A percentile compares a stretch with the other conserved stretches of the same genome.
These are phyloP conservation scores for Paramecium primaurelia DNA, from an alignment of 73 alveolate species.

Conservation along the genomic window DNA sequence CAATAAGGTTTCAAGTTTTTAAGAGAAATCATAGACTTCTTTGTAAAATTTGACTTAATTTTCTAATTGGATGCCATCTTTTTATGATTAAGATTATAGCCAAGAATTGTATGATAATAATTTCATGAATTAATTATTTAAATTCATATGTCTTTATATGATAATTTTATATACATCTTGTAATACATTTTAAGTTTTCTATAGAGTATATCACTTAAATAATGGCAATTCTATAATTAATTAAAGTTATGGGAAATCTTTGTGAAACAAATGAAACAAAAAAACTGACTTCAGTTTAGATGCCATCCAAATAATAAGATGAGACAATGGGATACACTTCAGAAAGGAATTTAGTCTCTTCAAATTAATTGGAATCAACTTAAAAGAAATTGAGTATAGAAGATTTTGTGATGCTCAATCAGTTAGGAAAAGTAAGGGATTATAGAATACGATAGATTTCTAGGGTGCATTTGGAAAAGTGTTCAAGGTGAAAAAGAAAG, in stretches of 20 bases:
- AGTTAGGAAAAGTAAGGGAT: conserved; percentile 14
- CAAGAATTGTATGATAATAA: not conserved
- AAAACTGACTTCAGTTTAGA: not conserved
- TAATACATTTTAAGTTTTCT: not conserved
- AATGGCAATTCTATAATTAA: not conserved
- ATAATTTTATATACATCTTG: not conserved
- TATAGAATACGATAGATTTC: not conserved
- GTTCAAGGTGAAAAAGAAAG: conserved; percentile 85
- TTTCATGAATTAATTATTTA: not conserved
- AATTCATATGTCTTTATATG: not conserved
- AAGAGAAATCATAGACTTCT: not conserved
- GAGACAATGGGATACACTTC: not conserved
- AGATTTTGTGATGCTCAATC: not conserved
- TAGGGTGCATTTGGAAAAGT: conserved; percentile 95
- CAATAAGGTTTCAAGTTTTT: not conserved
- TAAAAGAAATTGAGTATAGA: not conserved
- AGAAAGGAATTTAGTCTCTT: not conserved
- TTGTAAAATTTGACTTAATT: not conserved
- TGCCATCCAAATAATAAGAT: not conserved
- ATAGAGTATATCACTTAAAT: not conserved
- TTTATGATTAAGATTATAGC: not conserved
- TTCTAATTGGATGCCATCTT: not conserved
- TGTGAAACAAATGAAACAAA: conserved; percentile 14
- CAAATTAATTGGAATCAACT: not conserved
- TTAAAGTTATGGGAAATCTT: conserved; percentile 15